Evolutionary conservation across 2,329 filamentous ascomycete genomes (phyloP).

Genomic region (Ustulina deusta): DNA sequence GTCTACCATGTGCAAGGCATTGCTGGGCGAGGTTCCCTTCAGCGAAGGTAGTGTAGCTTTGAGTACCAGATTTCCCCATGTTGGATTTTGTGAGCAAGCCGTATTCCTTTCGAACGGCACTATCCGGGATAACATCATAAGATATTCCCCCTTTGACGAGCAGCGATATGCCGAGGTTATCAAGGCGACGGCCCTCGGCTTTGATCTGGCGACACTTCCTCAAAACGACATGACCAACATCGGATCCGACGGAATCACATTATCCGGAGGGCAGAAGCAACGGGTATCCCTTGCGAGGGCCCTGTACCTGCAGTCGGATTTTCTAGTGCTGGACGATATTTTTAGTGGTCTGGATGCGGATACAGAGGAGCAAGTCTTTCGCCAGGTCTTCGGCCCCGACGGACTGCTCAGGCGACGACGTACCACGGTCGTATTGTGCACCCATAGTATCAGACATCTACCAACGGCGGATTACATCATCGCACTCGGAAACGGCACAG

Average conservation of each 20-base stretch:
- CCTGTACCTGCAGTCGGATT: constrained; percentile 48
- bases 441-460: constrained; percentile 55
- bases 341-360: constrained; percentile 54
- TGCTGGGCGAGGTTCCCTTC: constrained; percentile 54
- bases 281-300: constrained; percentile 53
- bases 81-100: constrained; percentile 55
- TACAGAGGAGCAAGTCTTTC: constrained; percentile 51
- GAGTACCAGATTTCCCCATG: constrained; percentile 39
- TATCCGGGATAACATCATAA: constrained; percentile 50
- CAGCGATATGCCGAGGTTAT: constrained; percentile 49
- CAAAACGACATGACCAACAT: constrained; percentile 55
- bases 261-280: constrained; percentile 62
- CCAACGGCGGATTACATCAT: constrained; percentile 61
- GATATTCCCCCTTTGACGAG: constrained; percentile 44
- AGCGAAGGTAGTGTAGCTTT: constrained; percentile 46
- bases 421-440: constrained; percentile 54
- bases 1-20: constrained; percentile 57
- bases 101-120: constrained; percentile 53
- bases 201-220: constrained; percentile 52
- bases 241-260: constrained; percentile 59
- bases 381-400: constrained; percentile 47
- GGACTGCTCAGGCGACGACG: constrained; percentile 46
- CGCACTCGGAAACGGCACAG: constrained; percentile 56
- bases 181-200: constrained; percentile 44
- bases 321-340: constrained; percentile 53